These are phyloP conservation scores for Chloropicon primus DNA, from an alignment of 139 green algal genomes.

Conservation along the genomic window DNA sequence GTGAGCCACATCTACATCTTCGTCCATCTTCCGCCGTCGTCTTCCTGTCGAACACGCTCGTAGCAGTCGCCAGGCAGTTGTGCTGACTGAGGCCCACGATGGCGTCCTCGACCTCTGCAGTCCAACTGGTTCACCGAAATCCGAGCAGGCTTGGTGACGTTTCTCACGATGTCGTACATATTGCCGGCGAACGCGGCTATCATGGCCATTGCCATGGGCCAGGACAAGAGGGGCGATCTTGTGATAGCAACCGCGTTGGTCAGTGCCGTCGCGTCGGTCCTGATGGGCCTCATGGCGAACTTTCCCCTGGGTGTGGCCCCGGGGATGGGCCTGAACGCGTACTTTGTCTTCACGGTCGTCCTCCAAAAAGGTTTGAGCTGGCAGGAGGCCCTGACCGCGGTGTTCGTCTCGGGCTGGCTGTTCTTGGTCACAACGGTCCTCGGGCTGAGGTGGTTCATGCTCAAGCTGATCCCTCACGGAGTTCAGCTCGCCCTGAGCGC, in stretches of 20 bases:
- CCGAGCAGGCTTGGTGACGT: constrained; percentile 18
- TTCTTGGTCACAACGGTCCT: constrained; percentile 20
- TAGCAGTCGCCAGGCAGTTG: too few species aligned
- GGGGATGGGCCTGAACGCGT: constrained; percentile 27
- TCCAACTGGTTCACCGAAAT: constrained; percentile 18
- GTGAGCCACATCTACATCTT: too few species aligned
- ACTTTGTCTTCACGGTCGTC: constrained; percentile 28
- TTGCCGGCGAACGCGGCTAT: constrained; percentile 29
- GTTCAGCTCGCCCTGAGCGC: constrained; percentile 38
- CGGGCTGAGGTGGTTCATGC: constrained; percentile 22
- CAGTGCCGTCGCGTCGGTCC: background rate
- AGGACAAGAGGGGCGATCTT: constrained; percentile 4
- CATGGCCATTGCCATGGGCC: constrained; percentile 16
- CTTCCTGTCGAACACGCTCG: too few species aligned
- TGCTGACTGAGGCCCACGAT: too few species aligned
- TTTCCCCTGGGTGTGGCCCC: background rate
- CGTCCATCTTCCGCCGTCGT: too few species aligned
- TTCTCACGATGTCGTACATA: constrained; percentile 29
- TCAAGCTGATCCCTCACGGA: constrained; percentile 22
- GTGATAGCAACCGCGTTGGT: constrained; percentile 1
- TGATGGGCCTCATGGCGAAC: constrained; percentile 1
- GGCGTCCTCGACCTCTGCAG: too few species aligned
- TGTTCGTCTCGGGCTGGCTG: constrained; percentile 19
- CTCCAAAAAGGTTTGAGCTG: constrained; percentile 11
- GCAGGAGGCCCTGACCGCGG: constrained; percentile 17